Base-by-base conservation (phyloP, 1,284 basidiomycete species). In the Naganishia sp. region DNA sequence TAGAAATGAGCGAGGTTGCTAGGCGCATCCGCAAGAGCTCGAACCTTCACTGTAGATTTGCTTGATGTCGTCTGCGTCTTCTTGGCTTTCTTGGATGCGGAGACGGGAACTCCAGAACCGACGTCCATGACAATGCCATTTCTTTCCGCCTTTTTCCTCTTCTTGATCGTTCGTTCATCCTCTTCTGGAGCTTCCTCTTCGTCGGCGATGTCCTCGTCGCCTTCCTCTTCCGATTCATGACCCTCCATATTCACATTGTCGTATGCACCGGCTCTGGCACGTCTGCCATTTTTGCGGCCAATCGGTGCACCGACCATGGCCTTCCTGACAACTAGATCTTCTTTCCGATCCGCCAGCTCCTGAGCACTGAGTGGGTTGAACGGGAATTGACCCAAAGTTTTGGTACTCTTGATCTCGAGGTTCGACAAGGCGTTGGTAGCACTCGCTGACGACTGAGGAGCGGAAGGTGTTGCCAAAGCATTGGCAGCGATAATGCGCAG, bases 331-430 rank as follows among this genome's bases (percentile, higher is more conserved):
- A 85, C 84, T 15, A 88, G 82, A 71, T 86, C 87, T 77, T 92
- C 90, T 68, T 91, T 89, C 73, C 87, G 87, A 53, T 90, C 86
- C 0, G 89, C 89, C 74, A 95, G 87, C 50, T 80, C 73, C 51
- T 74, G 65, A 0, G 79, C 78, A 41, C 75, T 79, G 2, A 73
- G 72, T 1, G 78, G 78, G 25, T 73, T 73, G 2, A 71, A 28
- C 0, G 79, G 79, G 53, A 76, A 77, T 68, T 80, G 79, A 6
- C 77, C 58, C 3, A 69, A 55, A 10, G 68, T 66, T 25, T 65
- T 63, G 4, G 68, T 69, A 31, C 60, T 63, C 47, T 61, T 61
- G 47, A 61, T 53, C n/a, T 51, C 50, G 10, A 63, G 61, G 9
- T 23, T 53, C 32, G 50, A 63, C n/a, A 54, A 21, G 15, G 32